Evolutionary conservation across 2,329 filamentous ascomycete genomes (phyloP).

Genomic region (Cladosporium colombiae): DNA sequence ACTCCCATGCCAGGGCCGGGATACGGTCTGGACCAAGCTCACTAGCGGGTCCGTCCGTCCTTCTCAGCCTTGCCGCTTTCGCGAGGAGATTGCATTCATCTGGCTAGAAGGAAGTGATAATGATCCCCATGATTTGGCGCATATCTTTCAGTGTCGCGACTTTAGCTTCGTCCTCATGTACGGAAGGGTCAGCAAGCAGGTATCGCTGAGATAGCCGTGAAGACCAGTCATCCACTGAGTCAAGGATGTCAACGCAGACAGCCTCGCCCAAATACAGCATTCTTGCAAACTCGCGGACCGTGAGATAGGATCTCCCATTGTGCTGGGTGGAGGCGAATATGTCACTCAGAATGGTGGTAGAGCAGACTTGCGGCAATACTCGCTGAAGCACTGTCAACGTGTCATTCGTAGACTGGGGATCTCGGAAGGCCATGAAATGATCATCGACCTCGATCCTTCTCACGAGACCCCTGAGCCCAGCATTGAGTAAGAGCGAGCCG

Average conservation of each 20-base stretch:
- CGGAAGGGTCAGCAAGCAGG: not conserved
- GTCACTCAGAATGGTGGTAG: conserved; percentile 17
- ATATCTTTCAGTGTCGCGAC: not conserved
- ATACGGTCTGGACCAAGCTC: not conserved
- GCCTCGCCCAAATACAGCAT: not conserved
- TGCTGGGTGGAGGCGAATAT: not conserved
- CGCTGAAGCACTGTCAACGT: not conserved
- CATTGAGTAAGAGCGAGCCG: not conserved
- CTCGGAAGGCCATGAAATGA: not conserved
- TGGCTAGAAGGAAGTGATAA: not conserved
- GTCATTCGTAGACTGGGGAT: rapidly evolving
- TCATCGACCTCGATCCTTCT: not conserved
- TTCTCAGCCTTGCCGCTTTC: not conserved
- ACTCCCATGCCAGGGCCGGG: not conserved
- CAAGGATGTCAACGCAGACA: too few relatives aligned
- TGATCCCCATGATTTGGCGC: not conserved
- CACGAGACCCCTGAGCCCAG: not conserved
- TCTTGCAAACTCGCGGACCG: not conserved
- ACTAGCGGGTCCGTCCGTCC: not conserved
- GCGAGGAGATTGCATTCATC: not conserved
- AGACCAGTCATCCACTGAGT: not conserved
- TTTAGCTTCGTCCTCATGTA: not conserved
- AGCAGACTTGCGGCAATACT: conserved; percentile 1
- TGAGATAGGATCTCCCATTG: not conserved
- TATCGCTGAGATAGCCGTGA: not conserved